Conservation (phyloP, 345 rosid species). For the Brassica rapa region DNA sequence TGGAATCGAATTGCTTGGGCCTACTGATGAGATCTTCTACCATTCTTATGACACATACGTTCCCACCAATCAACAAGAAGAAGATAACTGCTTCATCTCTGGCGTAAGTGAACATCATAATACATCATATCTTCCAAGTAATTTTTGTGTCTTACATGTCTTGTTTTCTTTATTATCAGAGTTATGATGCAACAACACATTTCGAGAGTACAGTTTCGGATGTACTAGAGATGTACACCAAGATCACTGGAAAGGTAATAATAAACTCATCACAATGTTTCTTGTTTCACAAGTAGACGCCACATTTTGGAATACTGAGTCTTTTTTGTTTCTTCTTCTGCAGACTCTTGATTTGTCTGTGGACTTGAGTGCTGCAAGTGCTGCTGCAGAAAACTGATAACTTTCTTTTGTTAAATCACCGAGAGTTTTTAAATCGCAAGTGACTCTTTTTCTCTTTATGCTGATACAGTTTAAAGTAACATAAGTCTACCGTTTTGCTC, state of each 20-base stretch:
- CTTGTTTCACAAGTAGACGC: conserved; percentile 20
- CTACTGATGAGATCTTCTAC: conserved; percentile 84
- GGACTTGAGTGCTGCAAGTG: conserved; percentile 87
- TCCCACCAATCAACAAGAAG: conserved; percentile 72
- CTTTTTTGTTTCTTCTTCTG: not conserved
- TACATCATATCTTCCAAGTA: not conserved
- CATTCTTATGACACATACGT: conserved; percentile 75
- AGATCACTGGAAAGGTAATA: conserved; percentile 85
- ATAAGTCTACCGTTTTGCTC: conserved; percentile 10
- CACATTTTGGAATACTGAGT: not conserved
- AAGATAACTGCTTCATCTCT: conserved; percentile 91
- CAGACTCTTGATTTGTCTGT: conserved; percentile 77
- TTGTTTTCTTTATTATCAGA: conserved; percentile 40
- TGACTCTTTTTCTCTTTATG: not conserved
- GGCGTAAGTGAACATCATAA: conserved; percentile 51
- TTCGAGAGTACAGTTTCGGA: conserved; percentile 77
- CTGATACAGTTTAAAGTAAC: conserved; percentile 16
- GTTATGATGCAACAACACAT: conserved; percentile 82
- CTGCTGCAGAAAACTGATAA: conserved; percentile 40
- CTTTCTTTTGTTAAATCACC: not conserved
- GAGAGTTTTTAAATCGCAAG: conserved; percentile 25
- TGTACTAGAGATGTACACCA: conserved; percentile 74
- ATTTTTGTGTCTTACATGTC: conserved; percentile 1
- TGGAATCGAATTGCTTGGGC: conserved; percentile 83
- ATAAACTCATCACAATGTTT: not conserved